Percentiles rank a stretch among this genome's conserved stretches.
phyloP scores from a whole-genome alignment of 2,329 filamentous ascomycete species.

The Talaromyces atroroseus region DNA sequence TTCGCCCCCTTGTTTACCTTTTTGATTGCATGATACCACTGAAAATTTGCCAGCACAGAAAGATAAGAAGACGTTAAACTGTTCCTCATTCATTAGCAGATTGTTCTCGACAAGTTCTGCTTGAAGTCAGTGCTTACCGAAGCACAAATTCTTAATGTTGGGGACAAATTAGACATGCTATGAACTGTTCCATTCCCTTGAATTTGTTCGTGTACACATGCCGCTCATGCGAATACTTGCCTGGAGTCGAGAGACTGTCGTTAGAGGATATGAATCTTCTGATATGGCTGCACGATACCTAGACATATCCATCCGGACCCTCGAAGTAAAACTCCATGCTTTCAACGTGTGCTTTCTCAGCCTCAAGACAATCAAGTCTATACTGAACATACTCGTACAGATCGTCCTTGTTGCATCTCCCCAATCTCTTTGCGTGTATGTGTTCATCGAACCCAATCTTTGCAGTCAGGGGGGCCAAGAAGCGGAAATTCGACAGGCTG shows the following conservation, averaged over 20 bases:
- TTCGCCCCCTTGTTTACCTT: neutral
- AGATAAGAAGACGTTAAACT: neutral
- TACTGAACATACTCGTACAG: neutral
- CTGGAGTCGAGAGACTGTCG: too few species aligned
- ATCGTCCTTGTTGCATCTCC: neutral
- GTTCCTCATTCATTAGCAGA: neutral
- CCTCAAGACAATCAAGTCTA: neutral
- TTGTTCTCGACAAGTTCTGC: too few species aligned
- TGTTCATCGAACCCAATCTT: neutral
- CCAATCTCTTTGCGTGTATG: neutral
- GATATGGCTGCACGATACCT: too few species aligned
- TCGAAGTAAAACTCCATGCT: neutral
- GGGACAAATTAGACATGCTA: too few species aligned
- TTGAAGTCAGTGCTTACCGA: too few species aligned
- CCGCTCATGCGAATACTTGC: too few species aligned
- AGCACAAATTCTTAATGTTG: too few species aligned
- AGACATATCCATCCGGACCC: neutral
- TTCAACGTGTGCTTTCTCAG: neutral
- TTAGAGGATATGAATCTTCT: too few species aligned
- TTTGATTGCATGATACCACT: neutral
- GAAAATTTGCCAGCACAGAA: neutral
- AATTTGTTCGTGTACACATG: too few species aligned
- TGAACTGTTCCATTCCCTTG: too few species aligned
- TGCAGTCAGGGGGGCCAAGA: neutral
- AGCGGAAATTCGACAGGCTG: slow-evolving; percentile 4